phyloP scores from a whole-genome alignment of 768 basidiomycete species.

The Mycena venus region DNA sequence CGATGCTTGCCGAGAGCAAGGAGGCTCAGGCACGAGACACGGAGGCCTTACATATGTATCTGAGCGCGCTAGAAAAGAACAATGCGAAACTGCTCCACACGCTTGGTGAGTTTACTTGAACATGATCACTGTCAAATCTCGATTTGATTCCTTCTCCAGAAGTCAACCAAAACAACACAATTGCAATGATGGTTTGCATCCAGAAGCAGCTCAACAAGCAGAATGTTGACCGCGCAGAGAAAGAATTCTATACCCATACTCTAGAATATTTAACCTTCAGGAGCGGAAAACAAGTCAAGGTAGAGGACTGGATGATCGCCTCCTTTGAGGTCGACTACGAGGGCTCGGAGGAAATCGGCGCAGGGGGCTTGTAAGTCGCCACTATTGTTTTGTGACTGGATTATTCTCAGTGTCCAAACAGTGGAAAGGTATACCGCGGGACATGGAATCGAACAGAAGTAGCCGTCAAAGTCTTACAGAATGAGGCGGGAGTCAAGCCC shows the following conservation, averaged over 20 bases:
- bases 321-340: slow-evolving; percentile 32
- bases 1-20: slow-evolving; percentile 9
- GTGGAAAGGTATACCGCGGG: slow-evolving; percentile 31
- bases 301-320: slow-evolving; percentile 33
- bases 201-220: slow-evolving; percentile 13
- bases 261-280: slow-evolving; percentile 10
- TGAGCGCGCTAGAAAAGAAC: slow-evolving; percentile 6
- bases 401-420: background rate
- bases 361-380: slow-evolving; percentile 28
- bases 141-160: background rate
- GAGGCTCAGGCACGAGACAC: slow-evolving; percentile 18
- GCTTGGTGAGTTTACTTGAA: slow-evolving; percentile 4
- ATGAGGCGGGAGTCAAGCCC: no score
- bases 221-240: background rate
- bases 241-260: slow-evolving; percentile 23
- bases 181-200: slow-evolving; percentile 33
- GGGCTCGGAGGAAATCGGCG: slow-evolving; percentile 25
- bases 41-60: slow-evolving; percentile 4
- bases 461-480: slow-evolving; percentile 28
- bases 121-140: background rate
- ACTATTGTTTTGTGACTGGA: no score
- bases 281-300: slow-evolving; percentile 17
- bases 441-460: slow-evolving; percentile 32
- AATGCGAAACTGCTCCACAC: slow-evolving; percentile 11
- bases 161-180: slow-evolving; percentile 22